Base-by-base conservation (phyloP, 1,139 yeast genomes). In the Dujonia santamariae region DNA sequence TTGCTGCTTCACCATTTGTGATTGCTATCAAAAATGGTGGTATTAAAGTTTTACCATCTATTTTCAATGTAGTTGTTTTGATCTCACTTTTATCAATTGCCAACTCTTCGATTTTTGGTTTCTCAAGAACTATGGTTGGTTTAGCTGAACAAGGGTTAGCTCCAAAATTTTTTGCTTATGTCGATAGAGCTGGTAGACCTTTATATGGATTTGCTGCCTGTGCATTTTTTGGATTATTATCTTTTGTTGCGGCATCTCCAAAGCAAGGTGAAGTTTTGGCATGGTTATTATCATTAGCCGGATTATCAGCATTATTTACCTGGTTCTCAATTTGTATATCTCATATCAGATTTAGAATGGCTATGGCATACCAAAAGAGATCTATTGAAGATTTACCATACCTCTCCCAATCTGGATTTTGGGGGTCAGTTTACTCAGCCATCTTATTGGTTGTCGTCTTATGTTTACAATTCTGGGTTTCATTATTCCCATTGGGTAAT, bases 21-120 rank as follows among this genome's bases (percentile, higher is more conserved):
- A 60, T 67, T 40, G 72, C 73, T 27, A 65, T 67, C 43, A 56
- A 60, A 38, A 53, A 56, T 18, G 72, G 71, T 7, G 68, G 72
- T 7, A 61, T 66, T 36, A 56, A 54, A 19, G 72, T 56, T 1
- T 55, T 67, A 26, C 72, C 73, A 3, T 63, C 72, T 9, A 62
- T 67, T 19, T 64, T 67, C 48, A 67, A 67, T 37, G 72, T 65
- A 14, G 60, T 63, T 24, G 67, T 67, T 16, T 50, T 67, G 35
- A 58, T 66, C 19, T 54, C 72, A 6, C 60, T 67, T 29, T 55
- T 66, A 27, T 65, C 72, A n/a, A 67, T 67, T 38, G 73, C 71
- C 6, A 67, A 67, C 43, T 62, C 71, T 3, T 67, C 72, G 3
- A 69, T 67, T 12, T 67, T 62, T 40, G 74, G 73, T 4, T 66